Base-by-base conservation (phyloP, 75 land plant genomes). In the Pinus albicaulis region DNA sequence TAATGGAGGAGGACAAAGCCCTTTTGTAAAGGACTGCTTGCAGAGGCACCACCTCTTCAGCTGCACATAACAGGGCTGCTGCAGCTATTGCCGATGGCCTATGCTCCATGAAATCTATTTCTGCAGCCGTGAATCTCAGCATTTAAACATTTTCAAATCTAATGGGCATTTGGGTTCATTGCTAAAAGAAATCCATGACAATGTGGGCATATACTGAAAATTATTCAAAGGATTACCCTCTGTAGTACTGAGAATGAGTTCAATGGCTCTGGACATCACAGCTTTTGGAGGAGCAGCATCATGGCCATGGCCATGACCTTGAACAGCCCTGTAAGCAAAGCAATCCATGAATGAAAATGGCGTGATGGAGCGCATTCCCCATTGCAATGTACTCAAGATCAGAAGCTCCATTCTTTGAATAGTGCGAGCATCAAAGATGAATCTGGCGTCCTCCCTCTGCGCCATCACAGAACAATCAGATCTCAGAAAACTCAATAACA, bases 371-470 rank as follows among this genome's bases (percentile, higher is more conserved):
- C 84, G 84, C 98, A 96, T 90, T 76, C 85, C 85, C 99, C 97
- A 96, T 14, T 85, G 85, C 76, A 96, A 77, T 34, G 86, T 87
- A 28, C 84, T 86, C 80, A 96, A 61, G 70, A 96, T 88, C 36
- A 91, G 72, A 76, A 96, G 91, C 89, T 96, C 99, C 97, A 96
- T 93, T 85, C 91, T 88, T 59, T 90, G 92, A 65, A 94, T 89
- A 24, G 94, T 92, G 23, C 80, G 86, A 1, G 94, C 90, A 66
- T 93, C 94, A 76, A 93, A 96, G 16, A 90, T 77, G 76, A 75
- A 90, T 58, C 85, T 87, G 1, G 87, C 59, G 19, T 85, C 88
- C 15, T 81, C 91, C 19, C 79, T 86, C 98, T 94, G 79, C 53
- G 12, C 5, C 55, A 36, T 5, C 10, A 61, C 13, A 64, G 12